These are phyloP conservation scores for Nitzschia inconspicua DNA, from an alignment of 108 stramenopile species.

Conservation along the genomic window DNA sequence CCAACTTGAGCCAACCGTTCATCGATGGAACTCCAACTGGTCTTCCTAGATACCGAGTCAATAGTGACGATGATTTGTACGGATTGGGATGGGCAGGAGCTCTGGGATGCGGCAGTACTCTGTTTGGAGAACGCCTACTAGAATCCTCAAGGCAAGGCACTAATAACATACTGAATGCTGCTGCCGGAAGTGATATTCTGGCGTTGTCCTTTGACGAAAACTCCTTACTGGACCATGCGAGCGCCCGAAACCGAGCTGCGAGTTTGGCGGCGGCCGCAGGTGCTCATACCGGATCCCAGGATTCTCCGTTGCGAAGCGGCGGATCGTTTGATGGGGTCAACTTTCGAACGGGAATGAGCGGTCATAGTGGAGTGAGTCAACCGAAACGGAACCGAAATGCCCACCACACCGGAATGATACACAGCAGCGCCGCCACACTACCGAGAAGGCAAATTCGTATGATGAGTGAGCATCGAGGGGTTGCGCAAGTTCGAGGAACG, in stretches of 20 bases:
- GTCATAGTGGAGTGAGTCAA: slow-evolving; percentile 29
- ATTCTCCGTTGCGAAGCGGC: slow-evolving; percentile 20
- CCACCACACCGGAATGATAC: not conserved
- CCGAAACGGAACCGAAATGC: slow-evolving; percentile 12
- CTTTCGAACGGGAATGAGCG: slow-evolving; percentile 55
- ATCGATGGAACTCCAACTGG: slow-evolving; percentile 16
- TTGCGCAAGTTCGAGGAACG: not conserved
- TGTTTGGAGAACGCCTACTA: slow-evolving; percentile 36
- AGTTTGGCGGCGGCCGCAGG: not conserved
- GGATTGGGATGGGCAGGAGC: slow-evolving; percentile 18
- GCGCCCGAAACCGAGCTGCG: not conserved
- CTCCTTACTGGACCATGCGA: not conserved
- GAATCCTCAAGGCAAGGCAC: slow-evolving; percentile 4
- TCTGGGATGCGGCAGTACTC: slow-evolving; percentile 29
- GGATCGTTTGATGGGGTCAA: slow-evolving; percentile 38
- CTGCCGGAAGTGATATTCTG: not conserved
- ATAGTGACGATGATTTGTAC: slow-evolving; percentile 22
- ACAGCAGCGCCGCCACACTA: not conserved
- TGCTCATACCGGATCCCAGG: not conserved
- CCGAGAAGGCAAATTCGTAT: not conserved
- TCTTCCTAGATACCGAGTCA: slow-evolving; percentile 30
- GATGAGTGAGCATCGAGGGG: slow-evolving; percentile 12
- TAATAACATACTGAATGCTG: slow-evolving; percentile 1
- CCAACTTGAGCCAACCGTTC: slow-evolving; percentile 20
- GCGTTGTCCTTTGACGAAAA: not conserved